Conservation (phyloP, 768 basidiomycete species). For the Collybia sp. region DNA sequence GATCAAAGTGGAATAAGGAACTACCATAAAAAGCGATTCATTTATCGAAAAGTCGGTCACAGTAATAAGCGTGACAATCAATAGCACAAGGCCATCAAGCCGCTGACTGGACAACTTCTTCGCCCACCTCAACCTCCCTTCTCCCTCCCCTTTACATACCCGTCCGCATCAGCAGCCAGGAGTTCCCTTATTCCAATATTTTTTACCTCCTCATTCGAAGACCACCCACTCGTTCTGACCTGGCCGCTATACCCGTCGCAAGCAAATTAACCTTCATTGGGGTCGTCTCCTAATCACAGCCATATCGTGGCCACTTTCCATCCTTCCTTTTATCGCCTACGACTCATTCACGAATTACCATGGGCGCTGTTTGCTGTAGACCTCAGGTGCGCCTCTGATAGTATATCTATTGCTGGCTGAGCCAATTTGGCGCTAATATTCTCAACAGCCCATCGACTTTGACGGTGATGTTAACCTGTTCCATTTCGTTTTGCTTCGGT, state of each 20-base stretch:
- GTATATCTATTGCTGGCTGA: not conserved
- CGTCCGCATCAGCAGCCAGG: too few relatives aligned
- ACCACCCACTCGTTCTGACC: not conserved
- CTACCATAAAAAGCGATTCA: not conserved
- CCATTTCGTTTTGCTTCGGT: conserved; percentile 91
- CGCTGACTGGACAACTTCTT: too few relatives aligned
- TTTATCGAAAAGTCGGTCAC: too few relatives aligned
- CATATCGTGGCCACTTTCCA: too few relatives aligned
- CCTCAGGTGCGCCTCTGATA: conserved; percentile 50
- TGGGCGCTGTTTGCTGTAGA: conserved; percentile 87
- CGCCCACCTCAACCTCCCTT: too few relatives aligned
- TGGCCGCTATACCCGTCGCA: not conserved
- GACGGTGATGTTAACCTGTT: conserved; percentile 95
- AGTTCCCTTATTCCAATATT: not conserved
- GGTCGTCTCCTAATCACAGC: too few relatives aligned
- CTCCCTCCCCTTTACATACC: too few relatives aligned
- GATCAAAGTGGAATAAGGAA: not conserved
- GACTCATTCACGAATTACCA: conserved; percentile 30
- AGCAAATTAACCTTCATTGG: too few relatives aligned
- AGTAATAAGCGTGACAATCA: too few relatives aligned
- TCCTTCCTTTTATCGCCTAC: conserved; percentile 9
- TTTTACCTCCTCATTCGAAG: not conserved
- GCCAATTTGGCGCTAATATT: not conserved
- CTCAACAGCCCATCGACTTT: conserved; percentile 82
- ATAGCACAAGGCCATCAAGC: too few relatives aligned